phyloP scores from a whole-genome alignment of 2,329 filamentous ascomycete genomes.

The Calonectria pauciramosa region DNA sequence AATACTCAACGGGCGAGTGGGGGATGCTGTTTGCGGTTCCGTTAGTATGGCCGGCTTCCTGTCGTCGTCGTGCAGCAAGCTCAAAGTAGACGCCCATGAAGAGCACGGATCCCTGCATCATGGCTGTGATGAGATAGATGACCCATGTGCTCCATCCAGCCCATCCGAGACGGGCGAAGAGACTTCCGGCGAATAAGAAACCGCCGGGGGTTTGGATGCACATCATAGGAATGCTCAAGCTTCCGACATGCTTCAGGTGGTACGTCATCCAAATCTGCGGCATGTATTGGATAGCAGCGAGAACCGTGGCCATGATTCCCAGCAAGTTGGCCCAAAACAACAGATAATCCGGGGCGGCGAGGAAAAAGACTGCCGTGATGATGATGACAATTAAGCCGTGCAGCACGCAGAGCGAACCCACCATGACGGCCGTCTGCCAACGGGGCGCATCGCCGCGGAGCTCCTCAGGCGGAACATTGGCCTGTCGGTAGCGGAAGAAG shows the following conservation, averaged over 20 bases:
- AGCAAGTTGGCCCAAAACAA: conserved; percentile 87
- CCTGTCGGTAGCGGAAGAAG: conserved; percentile 83
- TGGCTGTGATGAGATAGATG: conserved; percentile 88
- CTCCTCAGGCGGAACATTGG: conserved; percentile 63
- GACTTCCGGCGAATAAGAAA: conserved; percentile 87
- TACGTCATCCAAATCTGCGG: conserved; percentile 97
- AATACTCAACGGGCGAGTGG: conserved; percentile 46
- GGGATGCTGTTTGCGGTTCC: conserved; percentile 43
- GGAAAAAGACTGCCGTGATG: conserved; percentile 76
- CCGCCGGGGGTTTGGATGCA: conserved; percentile 96
- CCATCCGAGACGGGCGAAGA: conserved; percentile 83
- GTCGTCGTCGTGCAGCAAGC: conserved; percentile 57
- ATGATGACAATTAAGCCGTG: conserved; percentile 81
- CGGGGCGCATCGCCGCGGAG: conserved; percentile 69
- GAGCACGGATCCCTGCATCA: conserved; percentile 86
- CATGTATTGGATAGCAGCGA: conserved; percentile 92
- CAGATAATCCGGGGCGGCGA: conserved; percentile 73
- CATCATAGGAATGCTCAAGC: conserved; percentile 97
- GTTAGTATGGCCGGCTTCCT: conserved; percentile 39
- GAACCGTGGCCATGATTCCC: conserved; percentile 81
- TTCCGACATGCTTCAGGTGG: conserved; percentile 86
- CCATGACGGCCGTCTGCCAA: conserved; percentile 83
- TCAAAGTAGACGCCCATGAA: conserved; percentile 86
- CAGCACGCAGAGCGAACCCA: conserved; percentile 79
- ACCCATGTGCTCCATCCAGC: conserved; percentile 97